Conservation (phyloP, 1,284 basidiomycete species). For the Heterobasidion occidentale region DNA sequence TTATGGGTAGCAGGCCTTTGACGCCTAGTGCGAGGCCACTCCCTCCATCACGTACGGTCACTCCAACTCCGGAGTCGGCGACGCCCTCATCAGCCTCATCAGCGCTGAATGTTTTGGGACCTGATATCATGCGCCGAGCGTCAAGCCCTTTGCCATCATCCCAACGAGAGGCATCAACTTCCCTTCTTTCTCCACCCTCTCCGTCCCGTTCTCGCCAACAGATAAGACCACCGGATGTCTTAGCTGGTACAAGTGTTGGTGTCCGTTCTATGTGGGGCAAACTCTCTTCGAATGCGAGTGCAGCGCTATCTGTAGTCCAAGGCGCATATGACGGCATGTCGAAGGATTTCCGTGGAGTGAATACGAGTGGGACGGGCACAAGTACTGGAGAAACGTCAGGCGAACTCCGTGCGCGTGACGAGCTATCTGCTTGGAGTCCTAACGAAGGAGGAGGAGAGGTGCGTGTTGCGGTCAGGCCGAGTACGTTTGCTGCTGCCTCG, state of each 20-base stretch:
- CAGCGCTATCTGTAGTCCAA: constrained; percentile 71
- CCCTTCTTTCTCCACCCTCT: constrained; percentile 4
- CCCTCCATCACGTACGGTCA: neutral
- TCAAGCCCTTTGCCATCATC: neutral
- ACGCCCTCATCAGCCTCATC: neutral
- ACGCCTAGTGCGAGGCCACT: constrained; percentile 16
- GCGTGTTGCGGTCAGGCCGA: constrained; percentile 8
- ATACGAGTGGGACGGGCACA: constrained; percentile 22
- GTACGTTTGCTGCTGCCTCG: constrained; percentile 14
- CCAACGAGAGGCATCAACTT: neutral
- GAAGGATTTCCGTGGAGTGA: constrained; percentile 47
- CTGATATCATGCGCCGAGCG: too few relatives aligned
- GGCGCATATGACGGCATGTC: constrained; percentile 67
- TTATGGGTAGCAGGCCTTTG: constrained; percentile 18
- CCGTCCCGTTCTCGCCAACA: constrained; percentile 10
- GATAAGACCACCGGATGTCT: constrained; percentile 18
- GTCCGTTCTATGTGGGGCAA: constrained; percentile 76
- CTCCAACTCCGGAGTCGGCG: neutral
- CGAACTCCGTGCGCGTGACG: constrained; percentile 46
- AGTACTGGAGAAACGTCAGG: constrained; percentile 24
- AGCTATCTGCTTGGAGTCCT: constrained; percentile 42
- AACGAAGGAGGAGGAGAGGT: neutral
- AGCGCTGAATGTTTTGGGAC: neutral
- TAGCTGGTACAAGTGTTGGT: constrained; percentile 28
- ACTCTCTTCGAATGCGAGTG: constrained; percentile 71